Evolutionary conservation across 345 rosid species (phyloP).

Genomic region (Populus euphratica): DNA sequence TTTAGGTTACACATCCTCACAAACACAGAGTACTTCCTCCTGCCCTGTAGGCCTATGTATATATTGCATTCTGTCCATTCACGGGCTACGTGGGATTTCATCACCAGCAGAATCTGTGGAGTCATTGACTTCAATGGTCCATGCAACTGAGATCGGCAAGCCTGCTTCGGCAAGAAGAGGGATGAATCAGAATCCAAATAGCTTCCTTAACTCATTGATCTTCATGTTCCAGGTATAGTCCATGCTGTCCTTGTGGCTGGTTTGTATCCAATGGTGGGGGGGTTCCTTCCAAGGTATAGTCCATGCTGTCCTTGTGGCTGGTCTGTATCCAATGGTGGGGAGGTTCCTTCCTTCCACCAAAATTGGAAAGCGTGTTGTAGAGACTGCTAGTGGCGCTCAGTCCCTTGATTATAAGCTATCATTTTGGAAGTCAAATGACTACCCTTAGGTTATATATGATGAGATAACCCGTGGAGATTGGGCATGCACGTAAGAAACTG

Average conservation of each 20-base stretch:
- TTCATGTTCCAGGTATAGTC: too few relatives aligned
- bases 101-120: constrained; percentile 34
- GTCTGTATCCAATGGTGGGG: constrained; percentile 85
- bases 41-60: constrained; percentile 56
- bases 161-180: constrained; percentile 12
- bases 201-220: constrained; percentile 29
- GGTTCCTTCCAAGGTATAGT: too few relatives aligned
- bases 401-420: constrained; percentile 56
- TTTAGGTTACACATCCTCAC: constrained; percentile 59
- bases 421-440: constrained; percentile 33
- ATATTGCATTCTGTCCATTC: constrained; percentile 52
- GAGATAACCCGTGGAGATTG: constrained; percentile 88
- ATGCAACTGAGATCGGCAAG: constrained; percentile 38
- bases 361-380: constrained; percentile 52
- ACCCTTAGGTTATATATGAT: constrained; percentile 65
- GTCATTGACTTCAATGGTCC: constrained; percentile 41
- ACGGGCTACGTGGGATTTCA: constrained; percentile 53
- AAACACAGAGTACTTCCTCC: constrained; percentile 49
- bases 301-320: constrained; percentile 78
- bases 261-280: too few relatives aligned
- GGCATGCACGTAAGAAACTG: constrained; percentile 69
- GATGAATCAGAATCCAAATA: constrained; percentile 2
- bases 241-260: too few relatives aligned
- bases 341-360: constrained; percentile 52
- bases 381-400: constrained; percentile 68